Base-by-base conservation (phyloP, 371 early-diverging fungal genomes). In the Mortierella sp. region DNA sequence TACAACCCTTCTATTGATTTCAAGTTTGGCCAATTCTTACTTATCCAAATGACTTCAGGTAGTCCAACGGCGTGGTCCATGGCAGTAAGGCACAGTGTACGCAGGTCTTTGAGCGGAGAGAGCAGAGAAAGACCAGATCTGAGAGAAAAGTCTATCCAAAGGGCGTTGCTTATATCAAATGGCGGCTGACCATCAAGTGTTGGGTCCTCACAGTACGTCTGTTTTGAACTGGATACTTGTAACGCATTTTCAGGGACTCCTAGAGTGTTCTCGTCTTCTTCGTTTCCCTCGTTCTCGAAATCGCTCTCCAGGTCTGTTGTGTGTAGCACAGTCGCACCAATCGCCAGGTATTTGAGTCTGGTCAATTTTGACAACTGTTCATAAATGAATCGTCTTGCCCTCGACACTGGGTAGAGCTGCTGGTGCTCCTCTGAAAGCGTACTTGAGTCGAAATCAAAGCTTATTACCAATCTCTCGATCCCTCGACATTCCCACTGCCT, bases 131-230 rank as follows among this genome's bases (percentile, higher is more conserved):
- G 59, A 1, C 78, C 78, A 12, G 78, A 73, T 12, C 57, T 47
- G 6, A 73, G 49, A 16, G 78, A 73, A 24, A 57, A 73, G 11
- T 78, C 70, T 28, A 73, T 73, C 78, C 78, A 78, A 39, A 63
- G 2, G 12, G 5, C 30, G 30, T 68, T 40, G 59, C 57, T 60
- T 1, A 14, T 32, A 8, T 65, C 76, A 22, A 35, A 40, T 49
- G 37, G 0, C 3, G 18, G 35, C 26, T 37, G 43, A 2, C 45
- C 57, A 4, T 10, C 35, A 8, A 45, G 2, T 32, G 10, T n/a
- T 30, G 20, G 9, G n/a, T 51, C 47, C 16, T 47, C 47, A 18
- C 18, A 18, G 18, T 40, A 12, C 8, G 40, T 40, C 40, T 40
- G 40, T 40, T 12, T 12, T 40, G 40, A 9, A 9, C 10, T 16